Percentiles rank a stretch among this genome's conserved stretches.
phyloP scores from a whole-genome alignment of 495 filamentous ascomycete genomes.

The Neurospora sublineolata region DNA sequence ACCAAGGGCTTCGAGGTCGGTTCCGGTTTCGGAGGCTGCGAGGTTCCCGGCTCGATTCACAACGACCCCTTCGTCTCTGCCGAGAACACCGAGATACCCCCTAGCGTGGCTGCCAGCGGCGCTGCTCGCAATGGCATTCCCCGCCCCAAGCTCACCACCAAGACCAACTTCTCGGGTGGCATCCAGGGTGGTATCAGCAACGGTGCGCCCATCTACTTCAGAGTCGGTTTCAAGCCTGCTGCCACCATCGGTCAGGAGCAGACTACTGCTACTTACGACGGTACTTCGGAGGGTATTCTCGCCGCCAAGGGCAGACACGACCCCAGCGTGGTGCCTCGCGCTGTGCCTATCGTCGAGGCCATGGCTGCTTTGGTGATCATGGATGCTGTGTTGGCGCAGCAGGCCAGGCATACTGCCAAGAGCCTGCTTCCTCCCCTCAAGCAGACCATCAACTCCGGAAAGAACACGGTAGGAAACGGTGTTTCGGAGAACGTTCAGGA shows the following conservation, averaged over 20 bases:
- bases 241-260: constrained; percentile 94
- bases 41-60: constrained; percentile 80
- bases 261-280: constrained; percentile 68
- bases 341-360: constrained; percentile 90
- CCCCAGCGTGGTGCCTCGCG: constrained; percentile 87
- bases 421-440: constrained; percentile 40
- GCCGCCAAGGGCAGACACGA: constrained; percentile 95
- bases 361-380: constrained; percentile 90
- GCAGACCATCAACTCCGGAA: constrained; percentile 17
- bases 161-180: constrained; percentile 93
- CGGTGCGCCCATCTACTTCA: constrained; percentile 90
- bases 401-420: constrained; percentile 50
- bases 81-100: constrained; percentile 22
- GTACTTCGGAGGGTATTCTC: constrained; percentile 56
- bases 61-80: constrained; percentile 80
- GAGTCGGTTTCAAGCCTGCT: constrained; percentile 87
- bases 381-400: constrained; percentile 84
- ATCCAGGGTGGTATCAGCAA: constrained; percentile 97
- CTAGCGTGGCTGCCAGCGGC: constrained; percentile 26
- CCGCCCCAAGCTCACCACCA: constrained; percentile 57
- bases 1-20: constrained; percentile 97
- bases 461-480: constrained; percentile 15
- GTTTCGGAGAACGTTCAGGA: constrained; percentile 13
- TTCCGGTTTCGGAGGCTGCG: constrained; percentile 81
- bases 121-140: constrained; percentile 25